Percentiles rank a stretch among this genome's conserved stretches.
Evolutionary conservation across 1,284 basidiomycete species (phyloP).

Genomic region (Moesziomyces sp.): DNA sequence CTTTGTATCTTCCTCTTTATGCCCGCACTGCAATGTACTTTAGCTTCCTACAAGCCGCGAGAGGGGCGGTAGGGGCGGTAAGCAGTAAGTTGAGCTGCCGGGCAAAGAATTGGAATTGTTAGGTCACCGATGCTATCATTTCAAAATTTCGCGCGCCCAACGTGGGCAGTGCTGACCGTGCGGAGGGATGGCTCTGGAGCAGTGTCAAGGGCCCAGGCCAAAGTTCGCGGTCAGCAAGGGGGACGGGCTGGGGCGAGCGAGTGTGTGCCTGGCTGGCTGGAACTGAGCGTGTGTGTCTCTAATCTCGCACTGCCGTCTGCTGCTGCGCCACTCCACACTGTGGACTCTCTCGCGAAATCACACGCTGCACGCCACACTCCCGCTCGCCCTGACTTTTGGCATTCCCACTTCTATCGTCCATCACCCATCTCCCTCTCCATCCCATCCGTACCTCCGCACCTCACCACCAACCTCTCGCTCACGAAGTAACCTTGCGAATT

Average conservation of each 20-base stretch:
- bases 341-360: neutral
- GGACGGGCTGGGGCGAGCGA: neutral
- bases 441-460: neutral
- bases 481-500: too few relatives aligned
- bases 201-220: neutral
- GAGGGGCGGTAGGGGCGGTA: too few relatives aligned
- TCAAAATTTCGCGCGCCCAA: neutral
- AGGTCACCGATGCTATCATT: neutral
- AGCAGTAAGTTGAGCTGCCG: too few relatives aligned
- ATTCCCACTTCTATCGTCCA: too few relatives aligned
- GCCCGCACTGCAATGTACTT: neutral
- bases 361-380: slow-evolving; percentile 4
- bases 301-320: neutral
- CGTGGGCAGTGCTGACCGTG: neutral
- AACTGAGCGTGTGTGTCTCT: slow-evolving; percentile 5
- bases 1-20: neutral
- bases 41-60: neutral
- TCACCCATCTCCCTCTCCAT: neutral
- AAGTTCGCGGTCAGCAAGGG: neutral
- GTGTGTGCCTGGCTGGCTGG: neutral
- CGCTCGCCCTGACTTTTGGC: neutral
- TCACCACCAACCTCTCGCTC: neutral
- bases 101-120: neutral
- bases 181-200: too few relatives aligned
- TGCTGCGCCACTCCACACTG: slow-evolving; percentile 6